These are phyloP conservation scores for Yamadazyma takamatsuzukensis DNA, from an alignment of 805 yeast genomes.

Conservation along the genomic window DNA sequence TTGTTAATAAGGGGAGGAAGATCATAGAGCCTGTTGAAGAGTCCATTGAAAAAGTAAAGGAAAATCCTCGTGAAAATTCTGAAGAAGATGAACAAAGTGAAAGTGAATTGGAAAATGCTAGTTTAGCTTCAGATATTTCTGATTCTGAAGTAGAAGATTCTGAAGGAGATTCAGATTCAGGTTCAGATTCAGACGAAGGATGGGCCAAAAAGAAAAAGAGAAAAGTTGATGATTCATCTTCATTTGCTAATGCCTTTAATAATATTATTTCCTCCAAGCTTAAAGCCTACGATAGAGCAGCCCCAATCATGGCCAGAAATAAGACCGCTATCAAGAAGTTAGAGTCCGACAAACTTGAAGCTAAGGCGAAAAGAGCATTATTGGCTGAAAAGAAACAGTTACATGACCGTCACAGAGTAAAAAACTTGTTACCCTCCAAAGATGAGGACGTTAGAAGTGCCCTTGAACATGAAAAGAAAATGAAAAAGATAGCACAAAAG, in stretches of 20 bases:
- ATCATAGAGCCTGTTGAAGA: not conserved
- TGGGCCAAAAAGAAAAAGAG: conserved; percentile 47
- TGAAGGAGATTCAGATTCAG: conserved; percentile 17
- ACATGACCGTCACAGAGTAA: conserved; percentile 64
- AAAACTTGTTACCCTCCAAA: conserved; percentile 61
- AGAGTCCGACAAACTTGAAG: conserved; percentile 78
- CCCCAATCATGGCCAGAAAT: conserved; percentile 88
- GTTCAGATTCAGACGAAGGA: conserved; percentile 16
- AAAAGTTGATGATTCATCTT: conserved; percentile 65
- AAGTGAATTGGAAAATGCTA: conserved; percentile 2
- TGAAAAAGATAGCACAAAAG: conserved; percentile 79
- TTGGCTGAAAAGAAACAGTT: conserved; percentile 66
- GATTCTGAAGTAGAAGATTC: conserved; percentile 11
- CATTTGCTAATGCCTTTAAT: conserved; percentile 77
- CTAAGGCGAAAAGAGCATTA: conserved; percentile 71
- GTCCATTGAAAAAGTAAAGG: not conserved
- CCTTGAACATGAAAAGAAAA: conserved; percentile 62
- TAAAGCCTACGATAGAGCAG: conserved; percentile 84
- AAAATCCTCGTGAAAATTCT: not conserved
- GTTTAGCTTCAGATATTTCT: not conserved
- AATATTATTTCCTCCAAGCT: conserved; percentile 81
- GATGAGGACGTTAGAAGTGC: conserved; percentile 54
- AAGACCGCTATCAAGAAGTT: conserved; percentile 64
- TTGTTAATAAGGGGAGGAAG: conserved; percentile 1
- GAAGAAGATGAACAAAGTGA: conserved; percentile 4